These are phyloP conservation scores for Xylaria sp. DNA, from an alignment of 2,329 filamentous ascomycete species.

Conservation along the genomic window DNA sequence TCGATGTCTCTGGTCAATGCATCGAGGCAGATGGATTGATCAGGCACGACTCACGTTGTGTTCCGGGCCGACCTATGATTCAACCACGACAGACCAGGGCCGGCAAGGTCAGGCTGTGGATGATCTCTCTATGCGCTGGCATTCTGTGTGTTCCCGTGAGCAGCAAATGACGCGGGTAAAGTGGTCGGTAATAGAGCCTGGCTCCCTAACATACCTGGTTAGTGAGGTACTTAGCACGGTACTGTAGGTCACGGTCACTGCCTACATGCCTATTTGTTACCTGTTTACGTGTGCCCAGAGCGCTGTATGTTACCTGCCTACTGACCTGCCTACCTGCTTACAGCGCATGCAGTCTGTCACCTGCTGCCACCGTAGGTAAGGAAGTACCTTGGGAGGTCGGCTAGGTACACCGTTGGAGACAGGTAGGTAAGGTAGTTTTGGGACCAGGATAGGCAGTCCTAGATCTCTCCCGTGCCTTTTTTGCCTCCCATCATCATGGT, in stretches of 20 bases:
- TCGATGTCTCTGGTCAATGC: conserved; percentile 28
- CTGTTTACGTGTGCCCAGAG: background rate
- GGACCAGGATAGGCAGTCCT: background rate
- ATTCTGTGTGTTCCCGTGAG: conserved; percentile 39
- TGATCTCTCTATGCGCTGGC: conserved; percentile 40
- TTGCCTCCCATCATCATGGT: background rate
- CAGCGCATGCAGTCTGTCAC: background rate
- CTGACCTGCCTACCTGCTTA: background rate
- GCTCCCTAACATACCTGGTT: conserved; percentile 3
- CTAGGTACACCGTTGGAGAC: background rate
- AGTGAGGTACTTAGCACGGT: background rate
- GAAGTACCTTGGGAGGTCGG: background rate
- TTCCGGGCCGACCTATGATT: conserved; percentile 32
- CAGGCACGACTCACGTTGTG: conserved; percentile 31
- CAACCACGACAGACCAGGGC: conserved; percentile 25
- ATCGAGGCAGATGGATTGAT: conserved; percentile 19
- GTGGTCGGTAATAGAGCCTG: conserved; percentile 27
- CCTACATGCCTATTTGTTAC: background rate
- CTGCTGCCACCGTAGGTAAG: background rate
- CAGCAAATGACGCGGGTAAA: conserved; percentile 37
- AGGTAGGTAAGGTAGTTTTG: no score
- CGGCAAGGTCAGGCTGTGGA: conserved; percentile 38
- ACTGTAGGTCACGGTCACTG: background rate
- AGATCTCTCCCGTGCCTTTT: background rate
- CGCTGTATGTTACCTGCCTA: background rate